A percentile compares a stretch with the other conserved stretches of the same genome.
These are phyloP conservation scores for Phyllosticta paracitricarpa DNA, from an alignment of 2,329 filamentous ascomycete species.

Conservation along the genomic window DNA sequence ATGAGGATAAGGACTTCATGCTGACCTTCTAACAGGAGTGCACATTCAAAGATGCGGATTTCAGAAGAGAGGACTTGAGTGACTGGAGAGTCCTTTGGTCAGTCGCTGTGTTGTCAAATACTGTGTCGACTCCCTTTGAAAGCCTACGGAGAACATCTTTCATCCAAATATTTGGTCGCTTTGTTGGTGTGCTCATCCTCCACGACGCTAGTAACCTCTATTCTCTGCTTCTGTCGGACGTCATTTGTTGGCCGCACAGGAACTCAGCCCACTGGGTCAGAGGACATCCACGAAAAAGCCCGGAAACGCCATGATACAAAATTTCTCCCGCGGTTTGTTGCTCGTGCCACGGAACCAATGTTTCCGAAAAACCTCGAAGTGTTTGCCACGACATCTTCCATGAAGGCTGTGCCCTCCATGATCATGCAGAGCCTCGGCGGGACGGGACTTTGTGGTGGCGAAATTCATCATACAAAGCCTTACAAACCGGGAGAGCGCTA, in stretches of 20 bases:
- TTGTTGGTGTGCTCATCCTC: too few relatives aligned
- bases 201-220: too few relatives aligned
- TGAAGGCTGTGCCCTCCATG: background rate
- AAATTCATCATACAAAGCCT: slow-evolving; percentile 17
- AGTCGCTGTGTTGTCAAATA: too few relatives aligned
- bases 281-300: too few relatives aligned
- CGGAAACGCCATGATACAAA: background rate
- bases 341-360: background rate
- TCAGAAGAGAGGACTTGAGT: background rate
- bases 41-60: background rate
- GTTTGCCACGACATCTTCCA: background rate
- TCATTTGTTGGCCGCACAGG: too few relatives aligned
- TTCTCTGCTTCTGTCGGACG: too few relatives aligned
- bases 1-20: background rate
- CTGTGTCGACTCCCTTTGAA: too few relatives aligned
- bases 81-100: background rate
- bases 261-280: too few relatives aligned
- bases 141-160: too few relatives aligned
- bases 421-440: background rate
- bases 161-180: too few relatives aligned
- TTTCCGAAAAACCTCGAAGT: background rate
- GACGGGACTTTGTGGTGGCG: background rate
- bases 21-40: background rate
- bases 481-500: background rate
- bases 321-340: background rate